phyloP scores from a whole-genome alignment of 768 basidiomycete species.

The Antrodiella citrinella region DNA sequence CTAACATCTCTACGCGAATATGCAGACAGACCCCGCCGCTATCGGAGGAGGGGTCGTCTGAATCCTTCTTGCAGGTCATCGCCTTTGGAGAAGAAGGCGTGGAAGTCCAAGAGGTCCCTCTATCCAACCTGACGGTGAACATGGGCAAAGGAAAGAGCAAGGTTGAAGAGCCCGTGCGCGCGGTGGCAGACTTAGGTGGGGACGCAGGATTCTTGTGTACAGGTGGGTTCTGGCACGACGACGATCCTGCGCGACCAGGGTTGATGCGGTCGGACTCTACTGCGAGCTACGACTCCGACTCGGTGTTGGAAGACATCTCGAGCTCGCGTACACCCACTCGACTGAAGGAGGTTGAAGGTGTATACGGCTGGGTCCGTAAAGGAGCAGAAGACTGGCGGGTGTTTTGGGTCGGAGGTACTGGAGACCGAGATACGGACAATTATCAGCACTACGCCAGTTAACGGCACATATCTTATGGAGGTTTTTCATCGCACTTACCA shows the following conservation, averaged over 20 bases:
- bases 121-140: constrained; percentile 35
- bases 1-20: constrained; percentile 44
- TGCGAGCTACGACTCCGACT: constrained; percentile 27
- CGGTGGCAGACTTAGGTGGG: constrained; percentile 61
- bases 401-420: constrained; percentile 70
- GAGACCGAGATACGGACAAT: too few species aligned
- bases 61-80: constrained; percentile 57
- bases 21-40: constrained; percentile 19
- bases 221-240: constrained; percentile 42
- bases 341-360: constrained; percentile 49
- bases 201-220: constrained; percentile 47
- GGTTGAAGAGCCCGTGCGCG: constrained; percentile 39
- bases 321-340: not conserved
- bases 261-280: constrained; percentile 35
- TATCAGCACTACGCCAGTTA: too few species aligned
- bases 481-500: too few species aligned
- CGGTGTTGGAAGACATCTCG: constrained; percentile 35
- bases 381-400: constrained; percentile 71
- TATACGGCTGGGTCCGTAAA: constrained; percentile 75
- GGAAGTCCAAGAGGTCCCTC: constrained; percentile 62
- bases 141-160: constrained; percentile 35
- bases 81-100: constrained; percentile 65
- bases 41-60: constrained; percentile 13
- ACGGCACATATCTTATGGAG: too few species aligned
- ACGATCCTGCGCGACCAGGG: constrained; percentile 25